Percentiles rank a stretch among this genome's conserved stretches.
These are phyloP conservation scores for Cyclotella atomus DNA, from an alignment of 108 stramenopile genomes.

Conservation along the genomic window DNA sequence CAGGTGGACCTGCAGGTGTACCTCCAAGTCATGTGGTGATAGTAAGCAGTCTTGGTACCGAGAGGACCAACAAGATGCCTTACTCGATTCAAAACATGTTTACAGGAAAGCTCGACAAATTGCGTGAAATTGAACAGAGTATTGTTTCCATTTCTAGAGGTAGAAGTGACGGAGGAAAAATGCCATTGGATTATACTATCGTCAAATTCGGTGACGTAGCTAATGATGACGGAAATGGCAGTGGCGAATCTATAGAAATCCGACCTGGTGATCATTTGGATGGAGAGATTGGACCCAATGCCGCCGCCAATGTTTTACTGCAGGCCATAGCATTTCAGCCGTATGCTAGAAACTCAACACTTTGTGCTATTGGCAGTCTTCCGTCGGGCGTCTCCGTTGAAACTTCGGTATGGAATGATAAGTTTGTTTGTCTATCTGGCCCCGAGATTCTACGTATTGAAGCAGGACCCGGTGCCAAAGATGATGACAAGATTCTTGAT, in stretches of 20 bases:
- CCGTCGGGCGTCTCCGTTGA: constrained; percentile 15
- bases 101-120: constrained; percentile 71
- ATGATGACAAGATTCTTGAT: constrained; percentile 12
- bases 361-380: constrained; percentile 38
- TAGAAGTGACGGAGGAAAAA: constrained; percentile 44
- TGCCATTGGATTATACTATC: constrained; percentile 77
- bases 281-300: constrained; percentile 48
- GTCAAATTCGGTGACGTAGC: constrained; percentile 74
- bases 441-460: constrained; percentile 72
- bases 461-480: neutral
- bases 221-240: constrained; percentile 12
- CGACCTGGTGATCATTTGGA: constrained; percentile 53
- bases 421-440: constrained; percentile 75
- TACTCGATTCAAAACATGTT: constrained; percentile 81
- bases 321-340: constrained; percentile 60
- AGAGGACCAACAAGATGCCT: constrained; percentile 74
- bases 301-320: constrained; percentile 51
- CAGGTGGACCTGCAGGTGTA: constrained; percentile 47
- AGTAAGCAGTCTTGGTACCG: constrained; percentile 78
- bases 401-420: constrained; percentile 63
- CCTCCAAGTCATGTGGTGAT: constrained; percentile 84
- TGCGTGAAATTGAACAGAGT: constrained; percentile 73
- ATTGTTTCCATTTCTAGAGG: constrained; percentile 55
- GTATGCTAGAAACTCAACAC: constrained; percentile 55
- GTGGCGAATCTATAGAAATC: constrained; percentile 34